These are phyloP conservation scores for Sarocladium brachiariae DNA, from an alignment of 2,329 filamentous ascomycete species.

Conservation along the genomic window DNA sequence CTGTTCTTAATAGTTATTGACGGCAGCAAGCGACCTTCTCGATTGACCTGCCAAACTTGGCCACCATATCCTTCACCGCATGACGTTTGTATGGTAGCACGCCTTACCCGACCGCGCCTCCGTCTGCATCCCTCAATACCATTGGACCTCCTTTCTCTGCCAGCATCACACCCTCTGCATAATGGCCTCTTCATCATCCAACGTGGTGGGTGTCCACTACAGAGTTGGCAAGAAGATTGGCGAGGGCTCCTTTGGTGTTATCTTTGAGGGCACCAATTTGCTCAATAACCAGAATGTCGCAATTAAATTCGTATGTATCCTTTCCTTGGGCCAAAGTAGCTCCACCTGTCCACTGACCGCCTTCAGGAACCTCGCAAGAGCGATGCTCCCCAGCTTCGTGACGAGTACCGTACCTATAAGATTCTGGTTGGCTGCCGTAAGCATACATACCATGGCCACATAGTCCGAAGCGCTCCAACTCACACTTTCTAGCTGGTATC, in stretches of 20 bases:
- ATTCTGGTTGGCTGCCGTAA: slow-evolving; percentile 98
- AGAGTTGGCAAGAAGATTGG: slow-evolving; percentile 99
- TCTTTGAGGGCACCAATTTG: slow-evolving; percentile 97
- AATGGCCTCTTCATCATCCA: slow-evolving; percentile 87
- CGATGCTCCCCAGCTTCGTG: slow-evolving; percentile 92
- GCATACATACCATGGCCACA: slow-evolving; percentile 24
- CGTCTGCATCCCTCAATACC: neutral
- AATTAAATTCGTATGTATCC: slow-evolving; percentile 86
- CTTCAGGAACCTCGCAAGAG: slow-evolving; percentile 94
- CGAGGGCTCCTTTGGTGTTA: slow-evolving; percentile 96
- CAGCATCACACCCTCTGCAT: slow-evolving; percentile 20
- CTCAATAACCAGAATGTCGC: slow-evolving; percentile 99
- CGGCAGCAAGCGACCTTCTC: neutral
- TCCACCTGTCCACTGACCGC: neutral
- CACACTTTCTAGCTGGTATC: slow-evolving; percentile 67
- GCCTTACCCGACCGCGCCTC: neutral
- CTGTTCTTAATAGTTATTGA: neutral
- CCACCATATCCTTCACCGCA: neutral
- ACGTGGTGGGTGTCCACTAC: slow-evolving; percentile 98
- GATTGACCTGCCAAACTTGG: neutral
- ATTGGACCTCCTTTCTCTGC: neutral
- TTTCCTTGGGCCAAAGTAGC: neutral
- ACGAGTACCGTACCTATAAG: slow-evolving; percentile 99
- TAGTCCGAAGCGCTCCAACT: slow-evolving; percentile 16
- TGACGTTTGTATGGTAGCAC: neutral